These are phyloP conservation scores for Calophaca sinica DNA, from an alignment of 306 rosid genomes.

Conservation along the genomic window DNA sequence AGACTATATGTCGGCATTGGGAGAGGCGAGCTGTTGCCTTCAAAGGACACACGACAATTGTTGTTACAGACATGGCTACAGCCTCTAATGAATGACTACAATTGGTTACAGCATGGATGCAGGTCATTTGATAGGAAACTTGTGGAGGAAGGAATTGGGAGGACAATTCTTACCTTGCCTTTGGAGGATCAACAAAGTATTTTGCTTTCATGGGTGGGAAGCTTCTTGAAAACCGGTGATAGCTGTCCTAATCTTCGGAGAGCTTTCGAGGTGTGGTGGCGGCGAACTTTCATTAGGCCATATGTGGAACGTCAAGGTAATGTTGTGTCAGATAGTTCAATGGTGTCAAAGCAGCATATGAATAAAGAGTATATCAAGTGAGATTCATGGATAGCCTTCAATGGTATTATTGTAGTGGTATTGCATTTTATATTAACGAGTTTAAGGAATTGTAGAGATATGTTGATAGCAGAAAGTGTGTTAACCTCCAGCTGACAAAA, in stretches of 20 bases:
- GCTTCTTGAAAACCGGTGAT: slow-evolving; percentile 90
- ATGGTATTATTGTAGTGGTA: slow-evolving; percentile 20
- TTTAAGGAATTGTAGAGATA: slow-evolving; percentile 43
- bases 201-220: slow-evolving; percentile 90
- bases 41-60: slow-evolving; percentile 74
- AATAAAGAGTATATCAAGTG: slow-evolving; percentile 31
- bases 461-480: slow-evolving; percentile 38
- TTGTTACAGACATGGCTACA: slow-evolving; percentile 88
- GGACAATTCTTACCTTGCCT: slow-evolving; percentile 95
- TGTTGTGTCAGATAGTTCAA: slow-evolving; percentile 55
- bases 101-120: slow-evolving; percentile 91
- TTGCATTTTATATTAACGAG: slow-evolving; percentile 20
- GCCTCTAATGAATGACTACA: slow-evolving; percentile 90
- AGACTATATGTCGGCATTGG: slow-evolving; percentile 86
- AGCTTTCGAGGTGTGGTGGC: slow-evolving; percentile 99
- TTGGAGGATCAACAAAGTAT: slow-evolving; percentile 92
- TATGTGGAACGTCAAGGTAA: slow-evolving; percentile 67
- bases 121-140: slow-evolving; percentile 85
- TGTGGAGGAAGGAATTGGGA: slow-evolving; percentile 97
- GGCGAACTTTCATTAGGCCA: slow-evolving; percentile 88
- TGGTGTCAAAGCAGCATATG: slow-evolving; percentile 47
- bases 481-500: slow-evolving; percentile 47
- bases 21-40: slow-evolving; percentile 83
- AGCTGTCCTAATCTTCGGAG: slow-evolving; percentile 93
- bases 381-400: slow-evolving; percentile 1